Evolutionary conservation across 2,329 filamentous ascomycete species (phyloP).

Genomic region (Fusarium avenaceum): DNA sequence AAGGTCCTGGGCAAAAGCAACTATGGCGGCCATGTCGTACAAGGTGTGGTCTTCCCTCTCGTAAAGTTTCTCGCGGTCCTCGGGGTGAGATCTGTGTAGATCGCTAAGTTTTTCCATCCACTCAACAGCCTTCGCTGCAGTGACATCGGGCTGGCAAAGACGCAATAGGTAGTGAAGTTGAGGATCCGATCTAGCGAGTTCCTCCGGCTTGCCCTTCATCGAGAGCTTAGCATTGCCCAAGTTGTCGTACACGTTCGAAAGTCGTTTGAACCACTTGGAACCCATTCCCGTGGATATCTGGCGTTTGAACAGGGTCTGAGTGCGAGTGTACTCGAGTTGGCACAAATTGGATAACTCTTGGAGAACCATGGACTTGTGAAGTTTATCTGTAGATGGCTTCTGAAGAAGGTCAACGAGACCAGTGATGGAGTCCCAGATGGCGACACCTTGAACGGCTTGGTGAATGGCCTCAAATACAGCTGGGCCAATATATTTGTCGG

Average conservation of each 20-base stretch:
- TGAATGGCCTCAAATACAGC: conserved; percentile 60
- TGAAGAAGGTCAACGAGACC: conserved; percentile 54
- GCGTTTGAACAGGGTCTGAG: conserved; percentile 58
- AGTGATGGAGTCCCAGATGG: conserved; percentile 58
- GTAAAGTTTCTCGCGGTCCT: conserved; percentile 52
- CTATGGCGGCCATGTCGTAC: conserved; percentile 55
- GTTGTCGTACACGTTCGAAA: conserved; percentile 54
- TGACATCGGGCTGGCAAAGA: conserved; percentile 58
- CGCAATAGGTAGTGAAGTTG: conserved; percentile 61
- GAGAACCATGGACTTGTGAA: conserved; percentile 53
- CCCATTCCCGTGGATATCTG: conserved; percentile 55
- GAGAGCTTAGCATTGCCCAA: conserved; percentile 53
- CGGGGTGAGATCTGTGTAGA: conserved; percentile 53
- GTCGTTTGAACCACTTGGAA: conserved; percentile 59
- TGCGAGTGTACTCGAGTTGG: conserved; percentile 59
- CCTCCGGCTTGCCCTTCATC: conserved; percentile 59
- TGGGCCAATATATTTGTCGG: conserved; percentile 58
- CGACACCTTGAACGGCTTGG: conserved; percentile 51
- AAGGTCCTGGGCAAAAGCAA: conserved; percentile 58
- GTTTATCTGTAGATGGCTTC: conserved; percentile 46
- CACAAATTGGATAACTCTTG: conserved; percentile 63
- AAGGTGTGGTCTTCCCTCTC: conserved; percentile 55
- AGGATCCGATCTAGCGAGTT: conserved; percentile 54
- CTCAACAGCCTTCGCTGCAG: conserved; percentile 52
- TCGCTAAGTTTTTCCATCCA: conserved; percentile 59